Base-by-base conservation (phyloP, 495 filamentous ascomycete genomes). In the Neurospora pannonica region DNA sequence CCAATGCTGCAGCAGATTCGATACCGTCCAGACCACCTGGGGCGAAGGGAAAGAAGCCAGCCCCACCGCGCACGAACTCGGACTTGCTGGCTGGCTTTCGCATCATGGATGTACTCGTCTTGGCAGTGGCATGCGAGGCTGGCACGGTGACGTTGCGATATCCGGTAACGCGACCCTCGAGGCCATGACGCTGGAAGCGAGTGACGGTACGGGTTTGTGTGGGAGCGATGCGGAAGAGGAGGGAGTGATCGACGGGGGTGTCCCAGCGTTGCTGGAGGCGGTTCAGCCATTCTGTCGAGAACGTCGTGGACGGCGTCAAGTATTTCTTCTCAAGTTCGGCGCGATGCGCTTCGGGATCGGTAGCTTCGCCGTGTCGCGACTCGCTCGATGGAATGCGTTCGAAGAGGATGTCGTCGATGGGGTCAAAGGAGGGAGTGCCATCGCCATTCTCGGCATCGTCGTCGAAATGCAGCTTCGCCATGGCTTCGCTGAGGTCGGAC, bases 141-240 rank as follows among this genome's bases (percentile, higher is more conserved):
- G 95, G 95, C 34, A 98, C 90, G 0, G 96, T 98, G 70, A 98
- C 92, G 83, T 98, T 95, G 79, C 90, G 93, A 81, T 99, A 98
- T 34, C 95, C 96, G 21, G 93, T 97, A 17, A 99, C 94, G 38
- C 92, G 88, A 24, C 96, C 96, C 84, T 98, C 95, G 36, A 98
- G 88, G 19, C 96, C 97, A 81, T 97, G 94, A 71, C 97, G 89
- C 54, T 90, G 90, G 82, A 99, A 99, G 70, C 96, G 92, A 72
- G 93, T 96, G 76, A 97, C 90, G 19, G 94, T 97, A 71, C 96
- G 91, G 4, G 94, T 93, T 83, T 98, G 97, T 0, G 94, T 97
- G 19, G 94, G 93, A 9, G 94, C 93, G 46, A 98, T 85, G 73
- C 91, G 88, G 83, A 97, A 97, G 28, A 98, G 87, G 71, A 92